Base-by-base conservation (phyloP, 257 asterid genomes). In the Paulownia fortunei region DNA sequence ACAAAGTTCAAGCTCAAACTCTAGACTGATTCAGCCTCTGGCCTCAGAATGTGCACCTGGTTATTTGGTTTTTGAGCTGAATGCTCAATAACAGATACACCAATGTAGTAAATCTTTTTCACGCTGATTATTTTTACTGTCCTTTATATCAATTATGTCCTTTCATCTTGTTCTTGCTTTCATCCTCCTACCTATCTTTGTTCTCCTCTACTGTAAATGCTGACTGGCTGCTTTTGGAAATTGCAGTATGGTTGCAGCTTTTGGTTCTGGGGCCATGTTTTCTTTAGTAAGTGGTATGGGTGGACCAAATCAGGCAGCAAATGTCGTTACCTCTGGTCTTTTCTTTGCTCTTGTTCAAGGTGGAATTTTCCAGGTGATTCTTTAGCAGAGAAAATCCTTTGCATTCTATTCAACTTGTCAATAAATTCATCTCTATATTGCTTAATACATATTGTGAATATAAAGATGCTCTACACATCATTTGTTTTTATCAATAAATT, bases 221-320 rank as follows among this genome's bases (percentile, higher is more conserved):
- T 68, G 27, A 61, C 18, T 77, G 42, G 13, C 62, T 81, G 42
- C 32, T 64, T 61, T 78, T 61, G 16, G 30, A 41, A 16, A 59
- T 74, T 93, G 88, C 88, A 93, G 97, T 77, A 92, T 93, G 98
- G 92, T 81, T 56, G 96, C 97, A 70, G 97, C 97, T 83, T 93
- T 92, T 78, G 98, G 98, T 64, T 93, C 98, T 24, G 98, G 98
- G 32, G 93, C 88, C 51, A 60, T 93, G 93, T 93, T 91, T 76
- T 85, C 98, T 4, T 76, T 93, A 78, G 97, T 92, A 34, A 91
- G 96, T 63, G 97, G 91, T 67, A 85, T 92, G 80, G 97, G 98
- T 16, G 85, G 96, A 55, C 93, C 92, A 8, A 93, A 93, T 86
- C 91, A 79, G 68, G 93, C 88, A 56, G 77, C 86, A 56, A 89